Percentiles rank a stretch among this genome's conserved stretches.
phyloP scores from a whole-genome alignment of 75 land plant genomes.

The Pinus albicaulis region DNA sequence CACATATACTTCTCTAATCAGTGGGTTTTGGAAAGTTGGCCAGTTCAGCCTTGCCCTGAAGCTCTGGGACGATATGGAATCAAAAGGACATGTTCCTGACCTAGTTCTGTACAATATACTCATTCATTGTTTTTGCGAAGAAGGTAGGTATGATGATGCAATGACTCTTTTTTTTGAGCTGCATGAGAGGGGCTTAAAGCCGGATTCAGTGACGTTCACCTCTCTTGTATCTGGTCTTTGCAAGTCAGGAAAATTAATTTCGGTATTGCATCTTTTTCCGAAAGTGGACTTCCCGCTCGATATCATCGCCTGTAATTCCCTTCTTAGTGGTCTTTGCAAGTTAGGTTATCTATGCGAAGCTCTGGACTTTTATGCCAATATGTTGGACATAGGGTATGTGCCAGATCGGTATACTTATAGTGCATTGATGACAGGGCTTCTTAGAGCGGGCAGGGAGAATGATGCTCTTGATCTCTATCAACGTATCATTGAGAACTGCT shows the following conservation, averaged over 20 bases:
- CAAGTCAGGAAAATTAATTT: slow-evolving; percentile 16
- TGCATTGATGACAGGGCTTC: slow-evolving; percentile 31
- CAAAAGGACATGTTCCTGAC: slow-evolving; percentile 26
- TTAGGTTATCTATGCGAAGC: slow-evolving; percentile 32
- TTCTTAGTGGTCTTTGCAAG: slow-evolving; percentile 34
- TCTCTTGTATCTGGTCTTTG: slow-evolving; percentile 26
- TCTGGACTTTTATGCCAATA: slow-evolving; percentile 29
- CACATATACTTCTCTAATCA: slow-evolving; percentile 50
- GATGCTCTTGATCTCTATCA: slow-evolving; percentile 42
- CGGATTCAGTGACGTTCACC: slow-evolving; percentile 38
- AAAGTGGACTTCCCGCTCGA: slow-evolving; percentile 17
- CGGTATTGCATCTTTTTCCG: slow-evolving; percentile 9
- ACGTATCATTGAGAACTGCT: slow-evolving; percentile 21
- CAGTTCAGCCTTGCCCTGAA: slow-evolving; percentile 16
- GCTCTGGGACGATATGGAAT: slow-evolving; percentile 23
- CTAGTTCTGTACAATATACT: slow-evolving; percentile 38
- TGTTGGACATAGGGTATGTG: slow-evolving; percentile 42
- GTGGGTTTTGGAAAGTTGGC: slow-evolving; percentile 22
- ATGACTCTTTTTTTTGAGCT: slow-evolving; percentile 15
- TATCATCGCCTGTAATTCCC: slow-evolving; percentile 31
- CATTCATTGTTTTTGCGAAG: slow-evolving; percentile 34
- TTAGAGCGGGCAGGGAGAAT: slow-evolving; percentile 28
- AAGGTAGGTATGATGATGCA: slow-evolving; percentile 30
- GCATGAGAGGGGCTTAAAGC: slow-evolving; percentile 22
- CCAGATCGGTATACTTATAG: slow-evolving; percentile 54